These are phyloP conservation scores for Macrophomina pseudophaseolina DNA, from an alignment of 2,329 filamentous ascomycete genomes.

Conservation along the genomic window DNA sequence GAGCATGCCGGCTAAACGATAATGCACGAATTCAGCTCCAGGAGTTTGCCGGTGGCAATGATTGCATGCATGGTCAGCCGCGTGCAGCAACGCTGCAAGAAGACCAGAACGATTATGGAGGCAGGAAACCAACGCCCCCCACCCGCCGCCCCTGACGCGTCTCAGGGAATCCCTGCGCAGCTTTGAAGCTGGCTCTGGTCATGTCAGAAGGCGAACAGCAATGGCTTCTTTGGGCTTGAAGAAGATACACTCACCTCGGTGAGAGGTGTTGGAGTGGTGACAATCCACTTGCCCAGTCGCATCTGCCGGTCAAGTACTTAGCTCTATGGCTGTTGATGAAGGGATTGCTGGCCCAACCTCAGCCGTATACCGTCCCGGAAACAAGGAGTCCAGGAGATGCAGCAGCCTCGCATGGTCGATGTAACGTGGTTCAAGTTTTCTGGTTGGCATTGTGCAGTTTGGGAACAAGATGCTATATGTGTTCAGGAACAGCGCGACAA, in stretches of 20 bases:
- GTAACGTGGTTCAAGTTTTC: slow-evolving; percentile 2
- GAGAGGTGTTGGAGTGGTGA: background rate
- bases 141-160: background rate
- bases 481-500: background rate
- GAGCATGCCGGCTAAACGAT: background rate
- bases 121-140: too few relatives aligned
- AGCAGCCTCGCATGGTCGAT: background rate
- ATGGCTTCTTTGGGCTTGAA: background rate
- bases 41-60: too few relatives aligned
- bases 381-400: background rate
- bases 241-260: background rate
- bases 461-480: background rate
- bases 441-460: background rate
- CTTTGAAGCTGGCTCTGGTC: background rate
- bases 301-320: background rate
- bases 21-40: too few relatives aligned
- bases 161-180: background rate
- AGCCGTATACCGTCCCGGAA: background rate
- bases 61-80: too few relatives aligned
- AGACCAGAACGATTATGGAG: background rate
- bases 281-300: background rate
- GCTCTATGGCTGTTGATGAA: background rate
- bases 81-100: background rate
- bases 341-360: background rate
- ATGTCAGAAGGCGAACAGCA: background rate